Evolutionary conservation across 768 basidiomycete genomes (phyloP), one percentile per base, ranked within the genome.

Genomic region (Boletus subparvulus): DNA sequence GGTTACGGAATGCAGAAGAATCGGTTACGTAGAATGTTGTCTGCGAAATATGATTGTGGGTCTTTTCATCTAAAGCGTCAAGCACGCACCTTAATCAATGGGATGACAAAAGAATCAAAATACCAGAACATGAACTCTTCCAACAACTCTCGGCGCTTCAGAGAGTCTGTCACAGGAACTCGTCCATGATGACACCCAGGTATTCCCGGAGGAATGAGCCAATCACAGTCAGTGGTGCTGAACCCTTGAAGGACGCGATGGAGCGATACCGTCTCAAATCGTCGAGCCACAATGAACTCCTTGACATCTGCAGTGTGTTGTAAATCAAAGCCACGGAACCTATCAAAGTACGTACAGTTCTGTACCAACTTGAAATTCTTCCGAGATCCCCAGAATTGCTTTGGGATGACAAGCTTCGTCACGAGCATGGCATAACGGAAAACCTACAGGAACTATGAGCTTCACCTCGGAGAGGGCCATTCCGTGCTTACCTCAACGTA

Each of bases 91-190:
- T 83, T 88, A 35, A 98, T 70, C 6, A 98, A 74, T 1, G 89
- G 83, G 5, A 90, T 70, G 8, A 98, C 71, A 69, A 95, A 94
- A 0, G 84, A 87, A 65, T 94, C 90, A 55, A 97, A 92, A 61
- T 93, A 87, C 97, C 97, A 99, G 67, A 85, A 90, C n/a, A 98
- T 54, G 65, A 96, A 92, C 49, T 98, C 92, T 67, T 92, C 85
- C 0, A 94, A 65, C 14, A 98, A 71, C 65, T 93, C 86, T n/a
- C 83, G 78, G 17, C 92, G 81, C 69, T 93, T 97, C 33, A 83
- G 62, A 3, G 83, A 73, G 63, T 98, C 94, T 0, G 83, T 82
- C 4, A 83, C 81, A 8, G 83, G 74, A 0, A 85, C 80, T 47
- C 86, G 77, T 3, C 68, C 62, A 58, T 87, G 80, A 35, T 69